Evolutionary conservation across 129 eudicot species (phyloP), one percentile per base, ranked within the genome.

Genomic region (Glebionis coronaria): DNA sequence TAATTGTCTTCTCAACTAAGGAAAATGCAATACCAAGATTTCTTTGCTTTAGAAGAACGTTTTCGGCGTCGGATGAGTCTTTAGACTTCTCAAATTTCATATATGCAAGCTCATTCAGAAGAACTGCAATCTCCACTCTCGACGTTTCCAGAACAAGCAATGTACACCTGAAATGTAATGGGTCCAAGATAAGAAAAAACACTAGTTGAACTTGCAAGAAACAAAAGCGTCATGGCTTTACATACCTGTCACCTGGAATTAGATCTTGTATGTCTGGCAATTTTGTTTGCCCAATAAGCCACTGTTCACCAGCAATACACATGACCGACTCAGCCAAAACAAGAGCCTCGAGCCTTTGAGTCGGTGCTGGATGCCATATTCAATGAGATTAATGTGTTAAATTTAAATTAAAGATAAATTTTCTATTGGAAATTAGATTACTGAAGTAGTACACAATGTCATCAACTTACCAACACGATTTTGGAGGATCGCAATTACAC

Each of bases 91-190:
- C 98, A 61, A 78, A 87, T 65, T 90, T 93, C 69, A 93, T 64
- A 72, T 88, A 86, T 0, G 92, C 97, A 16, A 93, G 64, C 45
- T 93, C 98, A 79, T 93, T 93, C 53, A 93, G 86, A 78, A 93
- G 85, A 75, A 93, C 95, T 72, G 98, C 95, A 71, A 88, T 79
- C 78, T 93, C 98, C 60, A 93, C 89, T 74, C 98, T 88, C 3
- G 98, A 84, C 50, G 95, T 73, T 86, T 93, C 98, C 46, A 93
- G 79, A 72, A 93, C 90, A 70, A 93, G 92, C 77, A 88, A 83
- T 81, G 87, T 75, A 79, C 98, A 93, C 87, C 97, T 91, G 89
- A 15, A 58, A 70, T 28, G 61, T 49, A 73, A 63, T 35, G 42
- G 44, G 45, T 31, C 61, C 56, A 31, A 51, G 68, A 50, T 12